Base-by-base conservation (phyloP, 495 filamentous ascomycete species). In the Penicillium desertorum region DNA sequence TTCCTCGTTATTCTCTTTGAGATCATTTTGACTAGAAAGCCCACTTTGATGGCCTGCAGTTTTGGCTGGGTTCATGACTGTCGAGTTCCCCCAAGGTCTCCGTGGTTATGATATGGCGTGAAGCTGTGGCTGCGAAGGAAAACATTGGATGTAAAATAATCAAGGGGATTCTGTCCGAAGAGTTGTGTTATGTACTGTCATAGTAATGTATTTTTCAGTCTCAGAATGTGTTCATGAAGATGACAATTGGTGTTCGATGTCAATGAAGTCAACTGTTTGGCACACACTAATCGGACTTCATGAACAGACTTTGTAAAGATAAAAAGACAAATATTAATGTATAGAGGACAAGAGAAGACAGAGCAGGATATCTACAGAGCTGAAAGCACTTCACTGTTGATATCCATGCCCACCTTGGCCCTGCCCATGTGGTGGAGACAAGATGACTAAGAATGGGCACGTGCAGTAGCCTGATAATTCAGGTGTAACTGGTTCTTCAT, bases 61-160 rank as follows among this genome's bases (percentile, higher is more conserved):
- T 44, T 47, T 55, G 30, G 23, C 34, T 39, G 39, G 53, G 29
- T 45, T 39, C 53, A 55, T 55, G 27, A 16, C 43, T 36, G 20
- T 22, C 27, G 36, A 10, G 19, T 27, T 44, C 1, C 22, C 41
- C 4, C 14, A 54, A 36, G 29, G 29, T 45, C 37, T 42, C 14
- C n/a, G 12, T 29, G 25, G 1, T 20, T 32, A 45, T 23, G 23
- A 45, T 36, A 16, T 8, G 37, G 39, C 42, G 16, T 19, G 25
- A 20, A 7, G 44, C 7, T 53, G 23, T 32, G 8, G 25, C 1
- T 0, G 20, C 23, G 25, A 25, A 45, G 11, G 14, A 5, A 34
- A 30, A 19, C 51, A 53, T 39, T 45, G 43, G 32, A 25, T 19
- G 10, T 23, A 11, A n/a, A 12, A 25, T 9, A 51, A 41, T 20